Evolutionary conservation across 2,329 filamentous ascomycete genomes (phyloP), one percentile per base, ranked within the genome.

Genomic region (Teratosphaeria pseudoeucalypti): DNA sequence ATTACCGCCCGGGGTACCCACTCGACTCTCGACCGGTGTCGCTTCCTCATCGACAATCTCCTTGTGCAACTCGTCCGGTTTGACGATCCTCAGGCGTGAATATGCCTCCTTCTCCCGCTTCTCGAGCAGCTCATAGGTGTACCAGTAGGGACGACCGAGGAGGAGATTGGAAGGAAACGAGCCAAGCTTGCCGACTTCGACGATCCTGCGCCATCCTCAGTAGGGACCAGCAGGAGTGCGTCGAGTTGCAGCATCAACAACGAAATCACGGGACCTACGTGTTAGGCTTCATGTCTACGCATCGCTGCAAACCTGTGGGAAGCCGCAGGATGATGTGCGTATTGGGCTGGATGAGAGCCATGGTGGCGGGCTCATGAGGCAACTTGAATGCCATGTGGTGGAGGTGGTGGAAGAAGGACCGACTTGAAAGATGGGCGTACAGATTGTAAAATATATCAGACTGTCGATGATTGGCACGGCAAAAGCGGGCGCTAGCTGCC

Each of bases 161-260:
- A 99, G 84, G 34, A 94, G 82, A 71, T 97, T 96, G 57, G 89
- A 85, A 16, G 90, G 87, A 71, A 99, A 96, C 1, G 85, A 85
- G 64, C 94, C 94, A 72, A 94, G 95, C 82, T 96, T 97, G 59
- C 91, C 91, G 37, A 97, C 80, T 1, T 89, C 90, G 64, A 97
- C 88, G 53, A 85, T 89, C 49, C 92, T 96, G 66, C 67, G 47
- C 62, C 60, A 67, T 66, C 63, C 68, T 72, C 61, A 70, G 63
- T 59, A 62, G 67, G 62, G 69, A 67, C 59, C 61, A 65, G 63
- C 68, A 68, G 66, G 66, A 69, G 58, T 67, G 52, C 63, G 63
- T 67, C 63, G 67, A 65, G 12, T 61, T 52, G 58, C 53, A 54
- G 34, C 60, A 52, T 23, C 23, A 29, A 26, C 39, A 54, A 16